Conservation (phyloP, 2,329 filamentous ascomycete genomes). For the Phyllosticta capitalensis region DNA sequence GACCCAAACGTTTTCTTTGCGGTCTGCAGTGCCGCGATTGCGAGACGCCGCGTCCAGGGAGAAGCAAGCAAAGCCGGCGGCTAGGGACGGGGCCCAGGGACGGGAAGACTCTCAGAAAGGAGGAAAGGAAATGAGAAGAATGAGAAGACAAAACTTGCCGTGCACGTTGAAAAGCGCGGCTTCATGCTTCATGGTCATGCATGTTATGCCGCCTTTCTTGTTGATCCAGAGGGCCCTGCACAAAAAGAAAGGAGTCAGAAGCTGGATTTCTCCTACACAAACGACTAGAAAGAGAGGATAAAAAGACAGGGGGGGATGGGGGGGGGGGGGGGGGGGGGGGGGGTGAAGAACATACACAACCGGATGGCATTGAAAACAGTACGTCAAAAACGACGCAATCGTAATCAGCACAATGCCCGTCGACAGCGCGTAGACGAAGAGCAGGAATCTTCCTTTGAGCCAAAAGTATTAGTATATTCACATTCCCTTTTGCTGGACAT, state of each 20-base stretch:
- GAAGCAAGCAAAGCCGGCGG: too few relatives aligned
- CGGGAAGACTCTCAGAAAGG: too few relatives aligned
- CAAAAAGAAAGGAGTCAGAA: not conserved
- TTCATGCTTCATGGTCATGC: slow-evolving; percentile 13
- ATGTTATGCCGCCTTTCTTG: slow-evolving; percentile 17
- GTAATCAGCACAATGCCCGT: slow-evolving; percentile 3
- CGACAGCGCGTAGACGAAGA: not conserved
- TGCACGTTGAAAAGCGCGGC: not conserved
- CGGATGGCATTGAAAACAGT: slow-evolving; percentile 11
- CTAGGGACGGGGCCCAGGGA: too few relatives aligned
- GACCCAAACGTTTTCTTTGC: too few relatives aligned
- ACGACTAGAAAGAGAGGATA: not conserved
- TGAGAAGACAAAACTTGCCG: not conserved
- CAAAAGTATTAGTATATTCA: not conserved
- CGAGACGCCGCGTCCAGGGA: too few relatives aligned
- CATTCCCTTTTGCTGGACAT: too few relatives aligned
- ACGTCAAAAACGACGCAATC: not conserved
- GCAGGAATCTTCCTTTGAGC: slow-evolving; percentile 1
- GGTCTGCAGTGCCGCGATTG: too few relatives aligned
- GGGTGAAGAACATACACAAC: not conserved
- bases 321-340: too few relatives aligned
- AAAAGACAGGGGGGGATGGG: too few relatives aligned
- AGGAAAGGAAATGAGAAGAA: too few relatives aligned
- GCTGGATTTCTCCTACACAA: not conserved
- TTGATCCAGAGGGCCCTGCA: slow-evolving; percentile 9